Evolutionary conservation across 2,329 filamentous ascomycete species (phyloP), one percentile per base, ranked within the genome.

Genomic region (Podosphaera xanthii): DNA sequence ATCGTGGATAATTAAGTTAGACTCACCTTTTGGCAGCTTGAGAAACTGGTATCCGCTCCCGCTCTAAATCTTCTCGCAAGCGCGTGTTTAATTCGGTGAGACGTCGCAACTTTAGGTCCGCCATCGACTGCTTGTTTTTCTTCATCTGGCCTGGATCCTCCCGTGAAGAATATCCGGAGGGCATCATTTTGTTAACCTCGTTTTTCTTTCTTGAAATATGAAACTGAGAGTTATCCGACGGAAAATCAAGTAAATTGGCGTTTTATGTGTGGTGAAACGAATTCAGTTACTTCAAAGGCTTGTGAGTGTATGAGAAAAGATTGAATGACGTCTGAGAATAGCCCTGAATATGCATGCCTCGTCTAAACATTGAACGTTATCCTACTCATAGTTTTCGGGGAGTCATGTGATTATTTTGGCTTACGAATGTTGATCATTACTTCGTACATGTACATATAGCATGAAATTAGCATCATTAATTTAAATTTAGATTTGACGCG

Each of bases 81-180:
- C 92, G 85, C 73, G 88, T 88, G 78, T 97, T 98, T 69, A 98
- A 81, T 76, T 98, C 92, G 62, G 90, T 97, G 73, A 98, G 78
- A 64, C 92, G 86, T 69, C 92, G 84, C 69, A 97, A 82, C 79
- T 98, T 98, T 64, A 98, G 81, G 72, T 98, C 92, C 67, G 91
- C 91, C 87, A 98, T 97, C 71, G 88, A 95, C 76, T 97, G 92
- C 78, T 96, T 96, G 77, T 94, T 97, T 77, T 90, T 94, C 79
- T 80, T 82, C 67, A 82, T 80, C 71, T 83, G 80, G 68, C 78
- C 79, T 71, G 80, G 79, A 70, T 84, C 81, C 69, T 84, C 81
- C 67, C 81, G 78, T 56, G 80, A 82, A 60, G 80, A 82, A 73
- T 83, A 84, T 65, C 79, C 76, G 72, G 81, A 78, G 79, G 83